Evolutionary conservation across 106 monocot genomes (phyloP).

Genomic region (Allium sativum): DNA sequence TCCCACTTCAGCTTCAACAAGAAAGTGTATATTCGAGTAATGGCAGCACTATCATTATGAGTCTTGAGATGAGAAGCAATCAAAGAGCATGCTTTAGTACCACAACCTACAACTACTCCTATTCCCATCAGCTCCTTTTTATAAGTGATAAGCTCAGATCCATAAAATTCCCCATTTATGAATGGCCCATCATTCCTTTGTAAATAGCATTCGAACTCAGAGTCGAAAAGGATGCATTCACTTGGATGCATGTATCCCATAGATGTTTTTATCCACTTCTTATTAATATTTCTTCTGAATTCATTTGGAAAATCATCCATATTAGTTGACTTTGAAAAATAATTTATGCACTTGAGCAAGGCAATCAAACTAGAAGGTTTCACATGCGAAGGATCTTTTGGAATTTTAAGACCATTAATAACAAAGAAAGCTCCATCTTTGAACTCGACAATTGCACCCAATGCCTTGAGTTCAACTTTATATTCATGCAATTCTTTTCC

Average conservation of each 20-base stretch:
- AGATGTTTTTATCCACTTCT: conserved; percentile 35
- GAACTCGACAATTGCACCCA: conserved; percentile 18
- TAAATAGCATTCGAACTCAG: not conserved
- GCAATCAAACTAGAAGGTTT: conserved; percentile 14
- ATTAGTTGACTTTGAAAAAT: conserved; percentile 1
- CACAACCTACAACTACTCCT: not conserved
- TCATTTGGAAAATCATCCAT: conserved; percentile 4
- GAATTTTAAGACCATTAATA: conserved; percentile 20
- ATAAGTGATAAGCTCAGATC: not conserved
- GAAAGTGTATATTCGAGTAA: conserved; percentile 6
- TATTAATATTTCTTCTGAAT: conserved; percentile 14
- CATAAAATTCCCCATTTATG: conserved; percentile 8
- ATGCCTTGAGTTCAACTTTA: conserved; percentile 30
- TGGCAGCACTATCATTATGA: not conserved
- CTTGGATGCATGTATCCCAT: conserved; percentile 6
- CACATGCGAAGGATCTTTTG: conserved; percentile 15
- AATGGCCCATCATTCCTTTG: conserved; percentile 12
- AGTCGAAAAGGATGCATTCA: conserved; percentile 4
- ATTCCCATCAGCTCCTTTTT: not conserved
- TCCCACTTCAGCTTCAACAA: conserved; percentile 6
- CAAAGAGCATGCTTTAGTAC: conserved; percentile 3
- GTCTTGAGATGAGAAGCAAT: conserved; percentile 9
- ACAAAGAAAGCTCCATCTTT: conserved; percentile 31
- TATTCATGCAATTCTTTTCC: conserved; percentile 27
- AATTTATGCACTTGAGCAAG: conserved; percentile 29